Conservation (phyloP, 2,329 filamentous ascomycete genomes). For the Gnomoniopsis smithogilvyi region DNA sequence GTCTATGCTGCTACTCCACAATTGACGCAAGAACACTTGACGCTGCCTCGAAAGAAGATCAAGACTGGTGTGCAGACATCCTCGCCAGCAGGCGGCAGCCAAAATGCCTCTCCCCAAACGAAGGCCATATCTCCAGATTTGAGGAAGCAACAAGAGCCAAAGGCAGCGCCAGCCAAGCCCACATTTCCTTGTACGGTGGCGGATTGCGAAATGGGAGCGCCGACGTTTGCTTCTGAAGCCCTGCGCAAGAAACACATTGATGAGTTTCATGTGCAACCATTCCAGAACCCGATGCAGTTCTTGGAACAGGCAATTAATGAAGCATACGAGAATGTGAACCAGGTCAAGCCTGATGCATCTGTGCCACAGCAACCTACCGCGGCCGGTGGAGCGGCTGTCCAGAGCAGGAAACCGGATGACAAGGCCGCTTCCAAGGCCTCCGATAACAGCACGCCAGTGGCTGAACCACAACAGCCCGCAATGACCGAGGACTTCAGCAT, state of each 20-base stretch:
- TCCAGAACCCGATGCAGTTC: constrained; percentile 53
- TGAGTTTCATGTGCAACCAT: constrained; percentile 58
- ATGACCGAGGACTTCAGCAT: constrained; percentile 26
- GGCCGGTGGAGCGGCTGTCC: constrained; percentile 37
- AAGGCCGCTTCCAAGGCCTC: constrained; percentile 26
- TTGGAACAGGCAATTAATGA: constrained; percentile 49
- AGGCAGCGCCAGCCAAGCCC: constrained; percentile 36
- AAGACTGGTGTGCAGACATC: constrained; percentile 43
- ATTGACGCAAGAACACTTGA: constrained; percentile 51
- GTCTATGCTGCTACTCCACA: constrained; percentile 50
- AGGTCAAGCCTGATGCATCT: constrained; percentile 34
- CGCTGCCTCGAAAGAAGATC: constrained; percentile 55
- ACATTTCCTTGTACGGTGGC: constrained; percentile 49
- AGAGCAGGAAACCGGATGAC: constrained; percentile 21
- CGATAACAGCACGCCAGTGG: constrained; percentile 24
- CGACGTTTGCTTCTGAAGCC: constrained; percentile 53
- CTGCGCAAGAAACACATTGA: constrained; percentile 49
- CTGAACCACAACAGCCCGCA: constrained; percentile 15
- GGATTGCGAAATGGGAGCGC: constrained; percentile 49
- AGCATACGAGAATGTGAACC: constrained; percentile 47
- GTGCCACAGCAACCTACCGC: constrained; percentile 50
- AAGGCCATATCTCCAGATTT: constrained; percentile 45
- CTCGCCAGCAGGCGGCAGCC: constrained; percentile 25
- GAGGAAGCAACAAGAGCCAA: constrained; percentile 27
- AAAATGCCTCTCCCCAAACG: constrained; percentile 30